These are phyloP conservation scores for Trapa incisa DNA, from an alignment of 345 rosid genomes.

Conservation along the genomic window DNA sequence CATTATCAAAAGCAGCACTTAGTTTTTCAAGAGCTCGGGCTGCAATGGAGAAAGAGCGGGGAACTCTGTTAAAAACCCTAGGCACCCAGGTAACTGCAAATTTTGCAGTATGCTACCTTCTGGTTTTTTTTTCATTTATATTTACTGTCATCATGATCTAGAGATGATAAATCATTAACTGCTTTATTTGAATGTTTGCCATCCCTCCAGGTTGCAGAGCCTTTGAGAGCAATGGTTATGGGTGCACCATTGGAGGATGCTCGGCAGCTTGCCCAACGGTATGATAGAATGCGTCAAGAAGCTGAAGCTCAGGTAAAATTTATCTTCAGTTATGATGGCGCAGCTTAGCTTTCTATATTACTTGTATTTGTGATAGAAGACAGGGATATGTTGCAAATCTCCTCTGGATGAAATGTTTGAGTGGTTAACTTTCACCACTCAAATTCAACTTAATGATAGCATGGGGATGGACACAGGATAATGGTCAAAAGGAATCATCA, in stretches of 20 bases:
- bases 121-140: neutral
- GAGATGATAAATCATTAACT: neutral
- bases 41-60: constrained; percentile 90
- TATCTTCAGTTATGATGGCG: neutral
- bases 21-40: constrained; percentile 64
- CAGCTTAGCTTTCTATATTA: neutral
- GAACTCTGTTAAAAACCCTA: constrained; percentile 65
- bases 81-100: constrained; percentile 65
- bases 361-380: neutral
- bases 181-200: neutral
- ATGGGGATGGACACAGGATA: neutral
- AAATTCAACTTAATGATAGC: neutral
- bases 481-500: neutral
- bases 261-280: constrained; percentile 93
- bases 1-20: constrained; percentile 70
- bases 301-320: constrained; percentile 82
- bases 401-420: neutral
- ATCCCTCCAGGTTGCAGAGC: constrained; percentile 72
- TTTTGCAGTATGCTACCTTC: neutral
- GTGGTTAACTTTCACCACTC: neutral
- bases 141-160: neutral
- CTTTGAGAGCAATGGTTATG: constrained; percentile 93
- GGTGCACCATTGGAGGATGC: constrained; percentile 98
- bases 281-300: constrained; percentile 91
- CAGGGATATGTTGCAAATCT: neutral